phyloP scores from a whole-genome alignment of 2,329 filamentous ascomycete genomes.

The Colletotrichum godetiae region DNA sequence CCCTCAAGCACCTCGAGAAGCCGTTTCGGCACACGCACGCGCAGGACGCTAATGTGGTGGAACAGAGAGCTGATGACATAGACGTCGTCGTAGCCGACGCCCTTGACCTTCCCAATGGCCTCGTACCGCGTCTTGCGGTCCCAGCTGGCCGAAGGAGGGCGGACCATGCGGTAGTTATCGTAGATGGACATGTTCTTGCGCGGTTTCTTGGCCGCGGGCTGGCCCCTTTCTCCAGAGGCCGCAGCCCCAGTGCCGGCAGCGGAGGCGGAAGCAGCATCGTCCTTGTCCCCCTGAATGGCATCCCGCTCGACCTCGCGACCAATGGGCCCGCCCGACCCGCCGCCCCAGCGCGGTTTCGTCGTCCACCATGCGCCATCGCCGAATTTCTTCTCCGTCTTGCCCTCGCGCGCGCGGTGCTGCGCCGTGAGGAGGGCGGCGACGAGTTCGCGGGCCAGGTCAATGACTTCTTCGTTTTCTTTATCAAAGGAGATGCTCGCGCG shows the following conservation, averaged over 20 bases:
- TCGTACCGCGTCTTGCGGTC: slow-evolving; percentile 69
- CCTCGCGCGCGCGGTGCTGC: slow-evolving; percentile 71
- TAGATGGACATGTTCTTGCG: slow-evolving; percentile 69
- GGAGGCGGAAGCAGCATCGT: slow-evolving; percentile 42
- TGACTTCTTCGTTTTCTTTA: slow-evolving; percentile 65
- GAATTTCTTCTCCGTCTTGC: slow-evolving; percentile 65
- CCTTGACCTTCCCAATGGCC: slow-evolving; percentile 63
- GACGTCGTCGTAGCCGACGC: slow-evolving; percentile 67
- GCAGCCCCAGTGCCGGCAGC: too few relatives aligned
- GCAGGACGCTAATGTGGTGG: slow-evolving; percentile 69
- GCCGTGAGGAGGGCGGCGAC: slow-evolving; percentile 71
- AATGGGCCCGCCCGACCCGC: slow-evolving; percentile 71
- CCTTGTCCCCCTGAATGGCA: slow-evolving; percentile 58
- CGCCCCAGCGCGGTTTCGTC: slow-evolving; percentile 70
- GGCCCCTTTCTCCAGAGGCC: slow-evolving; percentile 23
- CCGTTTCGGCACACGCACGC: slow-evolving; percentile 67
- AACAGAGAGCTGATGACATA: slow-evolving; percentile 71
- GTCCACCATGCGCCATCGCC: slow-evolving; percentile 73
- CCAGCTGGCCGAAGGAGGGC: slow-evolving; percentile 68
- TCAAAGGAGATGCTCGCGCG: slow-evolving; percentile 66
- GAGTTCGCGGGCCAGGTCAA: slow-evolving; percentile 72
- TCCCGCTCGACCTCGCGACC: slow-evolving; percentile 69
- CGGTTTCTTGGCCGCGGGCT: slow-evolving; percentile 56
- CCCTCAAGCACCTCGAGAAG: slow-evolving; percentile 66
- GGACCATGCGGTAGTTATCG: slow-evolving; percentile 72